phyloP scores from a whole-genome alignment of 164 flowering plant genomes.

The Vitis vinifera region DNA sequence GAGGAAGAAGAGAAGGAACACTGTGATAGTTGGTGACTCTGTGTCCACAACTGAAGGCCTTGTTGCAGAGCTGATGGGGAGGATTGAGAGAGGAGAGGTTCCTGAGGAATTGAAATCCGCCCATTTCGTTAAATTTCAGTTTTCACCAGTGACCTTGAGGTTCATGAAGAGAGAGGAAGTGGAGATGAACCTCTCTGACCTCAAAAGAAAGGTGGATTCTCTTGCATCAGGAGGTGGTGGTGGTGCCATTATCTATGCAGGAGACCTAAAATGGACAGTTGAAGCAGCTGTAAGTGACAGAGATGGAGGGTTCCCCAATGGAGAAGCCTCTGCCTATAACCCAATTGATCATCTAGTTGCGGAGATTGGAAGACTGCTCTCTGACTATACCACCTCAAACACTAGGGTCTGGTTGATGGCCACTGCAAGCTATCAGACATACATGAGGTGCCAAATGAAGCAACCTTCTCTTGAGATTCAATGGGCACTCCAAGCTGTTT shows the following conservation, averaged over 20 bases:
- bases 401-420: constrained; percentile 71
- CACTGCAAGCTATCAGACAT: constrained; percentile 69
- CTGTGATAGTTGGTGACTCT: constrained; percentile 69
- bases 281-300: constrained; percentile 16
- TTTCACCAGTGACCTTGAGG: constrained; percentile 53
- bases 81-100: constrained; percentile 64
- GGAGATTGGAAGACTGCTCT: constrained; percentile 61
- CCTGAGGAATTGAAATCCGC: constrained; percentile 61
- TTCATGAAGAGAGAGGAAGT: constrained; percentile 79
- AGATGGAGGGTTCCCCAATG: constrained; percentile 7
- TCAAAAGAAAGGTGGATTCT: constrained; percentile 59
- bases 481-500: constrained; percentile 83
- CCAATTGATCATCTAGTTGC: constrained; percentile 59
- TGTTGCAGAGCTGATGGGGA: constrained; percentile 57
- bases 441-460: constrained; percentile 69
- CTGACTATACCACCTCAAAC: constrained; percentile 31
- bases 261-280: constrained; percentile 78
- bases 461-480: constrained; percentile 71
- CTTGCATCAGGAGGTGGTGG: constrained; percentile 33
- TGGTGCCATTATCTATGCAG: constrained; percentile 62
- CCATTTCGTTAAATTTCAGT: constrained; percentile 54
- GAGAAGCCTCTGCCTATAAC: constrained; percentile 31
- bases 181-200: constrained; percentile 48
- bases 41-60: constrained; percentile 44
- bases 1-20: constrained; percentile 58